Evolutionary conservation across 1,139 yeast genomes (phyloP).

Genomic region (Nadsonia commutata): DNA sequence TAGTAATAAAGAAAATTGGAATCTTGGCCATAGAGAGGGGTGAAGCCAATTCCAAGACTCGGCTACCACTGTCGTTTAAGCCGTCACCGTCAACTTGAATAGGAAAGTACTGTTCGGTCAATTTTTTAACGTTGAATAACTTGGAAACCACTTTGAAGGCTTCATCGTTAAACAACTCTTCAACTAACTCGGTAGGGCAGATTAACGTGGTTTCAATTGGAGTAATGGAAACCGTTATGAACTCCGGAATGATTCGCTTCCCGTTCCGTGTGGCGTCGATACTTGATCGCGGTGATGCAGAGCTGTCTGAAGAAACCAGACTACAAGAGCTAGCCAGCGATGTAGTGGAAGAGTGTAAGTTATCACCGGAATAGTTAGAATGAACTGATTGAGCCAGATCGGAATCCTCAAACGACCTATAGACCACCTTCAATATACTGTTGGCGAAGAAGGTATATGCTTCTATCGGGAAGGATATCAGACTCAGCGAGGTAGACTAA

Average conservation of each 20-base stretch:
- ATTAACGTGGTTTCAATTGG: constrained; percentile 44
- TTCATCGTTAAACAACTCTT: constrained; percentile 23
- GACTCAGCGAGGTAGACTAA: neutral
- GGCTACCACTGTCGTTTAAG: constrained; percentile 32
- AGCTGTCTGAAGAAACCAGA: neutral
- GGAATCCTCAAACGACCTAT: neutral
- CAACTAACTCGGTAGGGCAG: constrained; percentile 29
- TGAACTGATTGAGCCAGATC: neutral
- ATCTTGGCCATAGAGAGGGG: constrained; percentile 47
- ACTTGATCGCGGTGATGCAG: neutral
- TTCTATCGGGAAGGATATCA: neutral
- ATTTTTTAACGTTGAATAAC: constrained; percentile 26
- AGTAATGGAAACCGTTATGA: constrained; percentile 42
- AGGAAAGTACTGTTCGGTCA: constrained; percentile 35
- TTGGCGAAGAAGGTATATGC: neutral
- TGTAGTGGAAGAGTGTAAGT: neutral
- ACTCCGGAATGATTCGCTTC: constrained; percentile 10
- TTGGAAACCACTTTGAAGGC: constrained; percentile 5
- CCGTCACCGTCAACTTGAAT: constrained; percentile 54
- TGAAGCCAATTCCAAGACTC: constrained; percentile 43
- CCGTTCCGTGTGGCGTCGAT: neutral
- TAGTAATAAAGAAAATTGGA: constrained; percentile 47
- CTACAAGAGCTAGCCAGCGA: neutral
- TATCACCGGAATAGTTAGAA: neutral
- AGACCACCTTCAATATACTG: neutral